Conservation (phyloP, 495 filamentous ascomycete genomes). For the Annulohypoxylon stygium region DNA sequence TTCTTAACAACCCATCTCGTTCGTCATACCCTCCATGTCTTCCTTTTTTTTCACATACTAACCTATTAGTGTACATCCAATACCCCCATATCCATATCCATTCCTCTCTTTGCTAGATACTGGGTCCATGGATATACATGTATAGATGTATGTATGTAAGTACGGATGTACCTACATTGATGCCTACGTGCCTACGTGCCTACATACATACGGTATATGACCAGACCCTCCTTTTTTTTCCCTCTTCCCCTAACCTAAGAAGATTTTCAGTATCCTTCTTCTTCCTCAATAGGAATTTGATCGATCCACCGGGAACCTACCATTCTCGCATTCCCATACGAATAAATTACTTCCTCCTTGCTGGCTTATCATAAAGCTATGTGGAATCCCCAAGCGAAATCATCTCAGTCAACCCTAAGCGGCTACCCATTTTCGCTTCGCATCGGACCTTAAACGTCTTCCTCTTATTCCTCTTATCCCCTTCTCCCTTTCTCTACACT, state of each 20-base stretch:
- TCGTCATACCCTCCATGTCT: slow-evolving; percentile 45
- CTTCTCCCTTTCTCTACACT: slow-evolving; percentile 3
- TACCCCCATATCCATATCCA: background rate
- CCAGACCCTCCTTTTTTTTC: slow-evolving; percentile 22
- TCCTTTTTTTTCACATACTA: slow-evolving; percentile 7
- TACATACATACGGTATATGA: slow-evolving; percentile 11
- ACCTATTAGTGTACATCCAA: slow-evolving; percentile 4
- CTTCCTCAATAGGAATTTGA: slow-evolving; percentile 18
- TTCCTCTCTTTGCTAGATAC: slow-evolving; percentile 15
- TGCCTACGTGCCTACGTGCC: slow-evolving; percentile 12
- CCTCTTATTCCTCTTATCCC: background rate
- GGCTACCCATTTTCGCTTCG: slow-evolving; percentile 27
- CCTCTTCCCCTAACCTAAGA: slow-evolving; percentile 15
- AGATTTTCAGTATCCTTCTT: slow-evolving; percentile 5
- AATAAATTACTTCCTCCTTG: background rate
- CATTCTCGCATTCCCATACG: slow-evolving; percentile 17
- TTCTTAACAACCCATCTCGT: slow-evolving; percentile 19
- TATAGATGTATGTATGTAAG: background rate
- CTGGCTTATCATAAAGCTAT: slow-evolving; percentile 22
- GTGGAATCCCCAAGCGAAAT: slow-evolving; percentile 17
- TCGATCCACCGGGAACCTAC: slow-evolving; percentile 32
- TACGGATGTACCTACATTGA: slow-evolving; percentile 18
- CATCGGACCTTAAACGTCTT: slow-evolving; percentile 9
- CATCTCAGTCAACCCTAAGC: slow-evolving; percentile 18
- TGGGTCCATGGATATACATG: background rate